Evolutionary conservation across 805 yeast species (phyloP).

Genomic region (Saturnispora galanensis): DNA sequence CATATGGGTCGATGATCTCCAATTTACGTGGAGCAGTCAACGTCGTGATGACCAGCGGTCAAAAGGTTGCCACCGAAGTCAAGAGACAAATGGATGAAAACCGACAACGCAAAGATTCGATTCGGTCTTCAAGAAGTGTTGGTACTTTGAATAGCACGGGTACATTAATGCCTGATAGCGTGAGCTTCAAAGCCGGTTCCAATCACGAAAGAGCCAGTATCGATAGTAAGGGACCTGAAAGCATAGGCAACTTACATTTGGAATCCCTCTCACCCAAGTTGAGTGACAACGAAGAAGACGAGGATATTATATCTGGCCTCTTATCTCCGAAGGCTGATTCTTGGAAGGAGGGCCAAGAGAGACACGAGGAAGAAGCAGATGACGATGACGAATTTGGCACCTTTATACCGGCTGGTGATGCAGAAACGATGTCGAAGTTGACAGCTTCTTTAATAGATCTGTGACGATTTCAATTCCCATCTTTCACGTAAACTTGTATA

Average conservation of each 20-base stretch:
- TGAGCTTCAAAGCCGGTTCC: neutral
- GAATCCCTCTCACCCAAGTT: neutral
- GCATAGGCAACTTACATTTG: slow-evolving; percentile 3
- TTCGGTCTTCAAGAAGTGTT: slow-evolving; percentile 6
- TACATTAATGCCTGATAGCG: neutral
- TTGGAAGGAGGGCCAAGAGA: neutral
- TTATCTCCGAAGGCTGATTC: slow-evolving; percentile 1
- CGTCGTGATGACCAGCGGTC: slow-evolving; percentile 84
- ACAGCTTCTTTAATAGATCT: slow-evolving; percentile 6
- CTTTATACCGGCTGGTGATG: slow-evolving; percentile 24
- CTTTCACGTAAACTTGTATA: neutral
- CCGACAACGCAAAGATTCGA: slow-evolving; percentile 23
- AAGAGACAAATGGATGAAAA: slow-evolving; percentile 78
- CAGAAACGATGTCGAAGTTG: slow-evolving; percentile 5
- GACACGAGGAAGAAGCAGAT: neutral
- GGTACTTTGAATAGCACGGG: slow-evolving; percentile 1
- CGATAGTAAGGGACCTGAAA: slow-evolving; percentile 12
- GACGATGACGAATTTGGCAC: slow-evolving; percentile 30
- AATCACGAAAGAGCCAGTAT: slow-evolving; percentile 4
- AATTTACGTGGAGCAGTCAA: slow-evolving; percentile 82
- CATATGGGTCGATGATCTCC: slow-evolving; percentile 29
- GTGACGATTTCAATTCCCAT: neutral
- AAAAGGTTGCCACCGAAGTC: slow-evolving; percentile 83
- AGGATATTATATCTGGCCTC: slow-evolving; percentile 4
- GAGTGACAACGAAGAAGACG: slow-evolving; percentile 7